Evolutionary conservation across 2,329 filamentous ascomycete genomes (phyloP).

Genomic region (Penicillium sp.): DNA sequence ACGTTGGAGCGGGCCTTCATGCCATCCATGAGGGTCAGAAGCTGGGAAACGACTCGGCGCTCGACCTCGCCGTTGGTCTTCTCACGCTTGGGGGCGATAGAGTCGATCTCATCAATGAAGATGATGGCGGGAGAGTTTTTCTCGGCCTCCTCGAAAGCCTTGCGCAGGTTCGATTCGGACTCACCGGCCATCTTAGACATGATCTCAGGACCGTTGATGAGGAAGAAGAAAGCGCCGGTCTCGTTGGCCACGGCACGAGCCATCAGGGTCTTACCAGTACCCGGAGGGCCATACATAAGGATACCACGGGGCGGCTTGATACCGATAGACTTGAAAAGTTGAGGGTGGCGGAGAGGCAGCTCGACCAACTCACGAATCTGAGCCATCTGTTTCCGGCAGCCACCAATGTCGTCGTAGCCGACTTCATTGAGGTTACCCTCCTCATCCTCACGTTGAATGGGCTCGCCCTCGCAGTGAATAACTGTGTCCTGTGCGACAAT

Average conservation of each 20-base stretch:
- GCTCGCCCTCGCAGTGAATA: constrained; percentile 96
- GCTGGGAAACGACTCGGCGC: constrained; percentile 95
- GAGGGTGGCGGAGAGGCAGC: constrained; percentile 89
- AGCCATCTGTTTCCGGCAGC: constrained; percentile 99
- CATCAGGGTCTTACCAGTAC: constrained; percentile 99
- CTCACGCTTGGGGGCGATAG: constrained; percentile 97
- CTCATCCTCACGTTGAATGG: constrained; percentile 96
- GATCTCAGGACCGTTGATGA: constrained; percentile 98
- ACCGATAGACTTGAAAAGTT: constrained; percentile 99
- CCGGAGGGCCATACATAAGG: constrained; percentile 89
- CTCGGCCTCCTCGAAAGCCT: constrained; percentile 99
- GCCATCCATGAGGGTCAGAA: constrained; percentile 96
- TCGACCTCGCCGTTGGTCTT: constrained; percentile 99
- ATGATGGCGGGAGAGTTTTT: constrained; percentile 99
- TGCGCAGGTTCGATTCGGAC: constrained; percentile 94
- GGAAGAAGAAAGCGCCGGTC: constrained; percentile 98
- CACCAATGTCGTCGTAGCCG: constrained; percentile 98
- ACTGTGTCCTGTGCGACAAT: constrained; percentile 98
- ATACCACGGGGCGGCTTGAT: constrained; percentile 99
- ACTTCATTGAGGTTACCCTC: constrained; percentile 99
- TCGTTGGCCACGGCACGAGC: constrained; percentile 97
- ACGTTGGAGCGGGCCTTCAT: constrained; percentile 99
- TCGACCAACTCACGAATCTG: constrained; percentile 99
- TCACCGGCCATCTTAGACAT: constrained; percentile 99
- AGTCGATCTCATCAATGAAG: constrained; percentile 99